phyloP scores from a whole-genome alignment of 2,329 filamentous ascomycete genomes.

The Penicillium sp. region DNA sequence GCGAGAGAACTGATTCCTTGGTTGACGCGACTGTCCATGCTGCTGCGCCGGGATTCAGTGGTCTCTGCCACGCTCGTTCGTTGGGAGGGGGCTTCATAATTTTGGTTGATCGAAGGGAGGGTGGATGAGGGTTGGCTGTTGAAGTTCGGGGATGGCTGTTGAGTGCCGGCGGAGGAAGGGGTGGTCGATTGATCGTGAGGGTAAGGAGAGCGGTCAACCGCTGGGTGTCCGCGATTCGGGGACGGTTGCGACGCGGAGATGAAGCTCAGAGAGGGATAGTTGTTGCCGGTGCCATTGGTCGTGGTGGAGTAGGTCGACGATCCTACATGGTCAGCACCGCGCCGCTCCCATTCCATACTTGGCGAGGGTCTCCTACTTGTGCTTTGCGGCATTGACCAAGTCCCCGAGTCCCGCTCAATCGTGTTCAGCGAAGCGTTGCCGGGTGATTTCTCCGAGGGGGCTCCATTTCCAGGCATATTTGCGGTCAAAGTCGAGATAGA shows the following conservation, averaged over 20 bases:
- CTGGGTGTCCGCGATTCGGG: conserved; percentile 42
- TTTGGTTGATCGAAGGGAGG: conserved; percentile 60
- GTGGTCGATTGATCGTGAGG: conserved; percentile 40
- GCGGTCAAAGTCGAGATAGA: conserved; percentile 50
- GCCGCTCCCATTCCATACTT: conserved; percentile 13
- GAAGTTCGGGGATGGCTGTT: conserved; percentile 41
- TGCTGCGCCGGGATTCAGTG: conserved; percentile 50
- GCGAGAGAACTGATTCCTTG: conserved; percentile 50
- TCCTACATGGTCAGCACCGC: conserved; percentile 36
- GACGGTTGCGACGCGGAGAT: conserved; percentile 48
- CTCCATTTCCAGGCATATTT: conserved; percentile 37
- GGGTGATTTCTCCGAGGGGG: conserved; percentile 43
- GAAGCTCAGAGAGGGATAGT: conserved; percentile 45
- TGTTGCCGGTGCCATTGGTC: conserved; percentile 44
- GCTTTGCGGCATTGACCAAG: conserved; percentile 60
- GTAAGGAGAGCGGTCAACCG: conserved; percentile 45
- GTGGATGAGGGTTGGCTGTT: conserved; percentile 42
- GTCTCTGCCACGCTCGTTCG: conserved; percentile 43
- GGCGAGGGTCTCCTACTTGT: conserved; percentile 47
- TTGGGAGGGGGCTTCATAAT: conserved; percentile 52
- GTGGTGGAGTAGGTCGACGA: conserved; percentile 51
- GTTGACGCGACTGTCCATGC: conserved; percentile 51
- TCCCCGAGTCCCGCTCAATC: conserved; percentile 57
- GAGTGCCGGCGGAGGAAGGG: conserved; percentile 39
- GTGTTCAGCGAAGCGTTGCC: conserved; percentile 46